These are phyloP conservation scores for Cucurbita argyrosperma DNA, from an alignment of 306 rosid species.

Conservation along the genomic window DNA sequence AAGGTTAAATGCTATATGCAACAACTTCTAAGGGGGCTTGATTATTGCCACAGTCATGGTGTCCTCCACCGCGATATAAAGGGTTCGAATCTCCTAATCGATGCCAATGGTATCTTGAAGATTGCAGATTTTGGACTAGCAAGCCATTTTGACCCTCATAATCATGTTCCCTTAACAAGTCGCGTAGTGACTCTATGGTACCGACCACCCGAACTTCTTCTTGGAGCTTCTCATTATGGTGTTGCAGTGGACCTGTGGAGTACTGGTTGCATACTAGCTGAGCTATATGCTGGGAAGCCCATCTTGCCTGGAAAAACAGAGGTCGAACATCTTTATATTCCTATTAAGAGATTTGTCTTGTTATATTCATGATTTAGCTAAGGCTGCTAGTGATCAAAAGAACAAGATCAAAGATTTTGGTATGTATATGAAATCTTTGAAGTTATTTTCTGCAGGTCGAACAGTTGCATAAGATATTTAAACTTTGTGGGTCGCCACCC, in stretches of 20 bases:
- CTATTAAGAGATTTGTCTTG: background rate
- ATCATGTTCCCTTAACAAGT: conserved; percentile 55
- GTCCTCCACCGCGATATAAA: conserved; percentile 95
- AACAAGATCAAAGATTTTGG: background rate
- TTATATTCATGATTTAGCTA: background rate
- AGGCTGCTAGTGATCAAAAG: background rate
- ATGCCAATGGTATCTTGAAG: conserved; percentile 65
- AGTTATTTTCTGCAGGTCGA: conserved; percentile 47
- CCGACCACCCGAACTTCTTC: conserved; percentile 92
- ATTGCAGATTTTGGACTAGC: conserved; percentile 97
- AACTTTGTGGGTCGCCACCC: conserved; percentile 93
- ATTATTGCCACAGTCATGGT: conserved; percentile 80
- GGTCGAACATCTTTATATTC: conserved; percentile 24
- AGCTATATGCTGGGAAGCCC: conserved; percentile 74
- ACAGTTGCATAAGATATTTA: conserved; percentile 84
- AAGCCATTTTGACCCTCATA: conserved; percentile 50
- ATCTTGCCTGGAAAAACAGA: conserved; percentile 93
- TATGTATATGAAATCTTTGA: background rate
- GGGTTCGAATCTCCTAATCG: conserved; percentile 89
- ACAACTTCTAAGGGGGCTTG: conserved; percentile 81
- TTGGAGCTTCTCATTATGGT: conserved; percentile 79
- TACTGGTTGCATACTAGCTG: conserved; percentile 87
- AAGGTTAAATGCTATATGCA: conserved; percentile 86
- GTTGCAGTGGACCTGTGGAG: conserved; percentile 97
- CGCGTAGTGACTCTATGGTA: conserved; percentile 97